Evolutionary conservation across 441 rosid species (phyloP).

Genomic region (Rhodomyrtus psidioides): DNA sequence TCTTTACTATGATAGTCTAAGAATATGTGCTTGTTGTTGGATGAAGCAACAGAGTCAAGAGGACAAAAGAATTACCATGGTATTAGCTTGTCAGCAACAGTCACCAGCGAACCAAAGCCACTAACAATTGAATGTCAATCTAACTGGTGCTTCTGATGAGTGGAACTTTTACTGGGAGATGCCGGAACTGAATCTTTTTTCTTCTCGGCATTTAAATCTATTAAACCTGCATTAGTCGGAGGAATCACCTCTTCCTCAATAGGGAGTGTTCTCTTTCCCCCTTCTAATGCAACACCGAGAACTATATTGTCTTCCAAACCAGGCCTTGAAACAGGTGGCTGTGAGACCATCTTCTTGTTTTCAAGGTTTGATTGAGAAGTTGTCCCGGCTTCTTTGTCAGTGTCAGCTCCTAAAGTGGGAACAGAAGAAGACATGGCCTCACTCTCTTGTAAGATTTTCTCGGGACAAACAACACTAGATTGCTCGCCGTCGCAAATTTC

Average conservation of each 20-base stretch:
- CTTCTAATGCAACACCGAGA: slow-evolving; percentile 79
- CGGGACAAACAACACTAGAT: slow-evolving; percentile 4
- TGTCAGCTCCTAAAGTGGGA: slow-evolving; percentile 15
- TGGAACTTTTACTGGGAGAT: background rate
- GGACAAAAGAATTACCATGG: background rate
- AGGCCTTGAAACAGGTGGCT: slow-evolving; percentile 29
- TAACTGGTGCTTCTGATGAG: background rate
- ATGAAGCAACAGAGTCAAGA: background rate
- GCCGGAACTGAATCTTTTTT: background rate
- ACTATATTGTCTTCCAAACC: slow-evolving; percentile 68
- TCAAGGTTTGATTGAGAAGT: slow-evolving; percentile 22
- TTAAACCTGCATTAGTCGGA: slow-evolving; percentile 15
- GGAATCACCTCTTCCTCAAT: slow-evolving; percentile 51
- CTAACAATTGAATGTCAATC: background rate
- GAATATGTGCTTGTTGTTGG: background rate
- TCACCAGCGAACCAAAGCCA: background rate
- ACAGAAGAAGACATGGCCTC: slow-evolving; percentile 13
- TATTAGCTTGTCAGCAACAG: background rate
- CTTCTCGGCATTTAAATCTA: slow-evolving; percentile 21
- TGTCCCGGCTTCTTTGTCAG: slow-evolving; percentile 21
- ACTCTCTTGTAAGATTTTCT: slow-evolving; percentile 10
- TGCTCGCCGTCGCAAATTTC: slow-evolving; percentile 14
- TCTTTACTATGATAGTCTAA: background rate
- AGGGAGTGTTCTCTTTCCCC: slow-evolving; percentile 82
- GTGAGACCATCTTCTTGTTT: slow-evolving; percentile 17